Evolutionary conservation across 2,329 filamentous ascomycete species (phyloP), one percentile per base, ranked within the genome.

Genomic region (Trichoderma afroharzianum): DNA sequence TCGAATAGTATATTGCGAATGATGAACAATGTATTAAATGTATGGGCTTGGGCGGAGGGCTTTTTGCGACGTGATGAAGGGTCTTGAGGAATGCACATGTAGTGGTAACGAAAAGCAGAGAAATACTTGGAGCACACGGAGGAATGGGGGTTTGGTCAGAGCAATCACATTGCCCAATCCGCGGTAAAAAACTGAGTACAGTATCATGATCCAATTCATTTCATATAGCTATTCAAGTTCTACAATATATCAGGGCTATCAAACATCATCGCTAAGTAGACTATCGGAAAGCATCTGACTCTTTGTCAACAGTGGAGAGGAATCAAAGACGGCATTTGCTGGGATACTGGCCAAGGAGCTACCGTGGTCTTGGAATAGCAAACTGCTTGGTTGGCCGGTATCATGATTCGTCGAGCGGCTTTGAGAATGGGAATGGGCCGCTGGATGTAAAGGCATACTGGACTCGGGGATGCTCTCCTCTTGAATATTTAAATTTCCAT

Each of bases 201-300:
- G n/a, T 14, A 33, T 59, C 30, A 33, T 21, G 3, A 15, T 33
- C 9, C 12, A 28, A 28, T n/a, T 9, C 11, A 5, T 73, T 73
- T 18, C 73, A 7, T 74, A 24, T 78, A 77, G 6, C 80, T 79
- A 9, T 83, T 80, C 50, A 80, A 83, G 72, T 82, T 82, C 78
- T 77, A 32, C 77, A 21, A 36, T 83, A 80, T 71, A 79, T 79
- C 15, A 76, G 6, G 79, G 79, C 28, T 75, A 75, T 50, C 77
- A 73, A 28, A 73, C 76, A 32, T 80, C 79, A 36, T 84, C 83
- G 33, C 77, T 74, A 8, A 85, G 26, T 70, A 85, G 77, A 71
- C 83, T 85, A 57, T 85, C 83, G 3, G 87, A 84, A 71, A 89
- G 78, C 79, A 87, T 83, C 77, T 88, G 86, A 73, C 86, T 88